phyloP scores from a whole-genome alignment of 306 rosid genomes.

The Acacia acuminata region DNA sequence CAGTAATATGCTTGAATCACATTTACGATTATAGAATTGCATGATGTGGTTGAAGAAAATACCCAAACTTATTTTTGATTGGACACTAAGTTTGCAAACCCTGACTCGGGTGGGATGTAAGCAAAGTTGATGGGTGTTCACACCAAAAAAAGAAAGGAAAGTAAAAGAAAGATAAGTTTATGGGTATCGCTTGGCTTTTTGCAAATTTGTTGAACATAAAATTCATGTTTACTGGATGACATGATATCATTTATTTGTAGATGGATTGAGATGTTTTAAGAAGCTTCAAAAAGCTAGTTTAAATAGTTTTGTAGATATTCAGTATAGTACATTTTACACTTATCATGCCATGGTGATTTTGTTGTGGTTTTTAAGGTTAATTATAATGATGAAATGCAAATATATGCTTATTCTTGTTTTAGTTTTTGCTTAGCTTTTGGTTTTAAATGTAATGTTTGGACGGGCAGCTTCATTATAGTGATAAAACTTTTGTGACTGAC shows the following conservation, averaged over 20 bases:
- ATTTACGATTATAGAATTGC: not conserved
- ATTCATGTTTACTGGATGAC: not conserved
- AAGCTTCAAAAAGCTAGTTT: conserved; percentile 17
- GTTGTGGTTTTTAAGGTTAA: conserved; percentile 1
- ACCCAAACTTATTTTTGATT: conserved; percentile 5
- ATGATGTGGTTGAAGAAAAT: conserved; percentile 17
- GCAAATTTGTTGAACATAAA: conserved; percentile 21
- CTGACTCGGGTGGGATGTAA: not conserved
- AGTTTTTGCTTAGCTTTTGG: conserved; percentile 6
- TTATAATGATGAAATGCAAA: not conserved
- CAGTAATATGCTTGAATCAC: not conserved
- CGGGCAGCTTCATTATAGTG: not conserved
- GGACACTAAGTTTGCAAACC: conserved; percentile 4
- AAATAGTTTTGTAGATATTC: conserved; percentile 5
- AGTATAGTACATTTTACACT: not conserved
- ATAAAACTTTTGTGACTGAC: conserved; percentile 5
- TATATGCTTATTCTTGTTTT: not conserved
- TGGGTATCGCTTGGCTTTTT: not conserved
- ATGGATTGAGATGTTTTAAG: not conserved
- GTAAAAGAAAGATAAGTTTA: not conserved
- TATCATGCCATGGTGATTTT: not conserved
- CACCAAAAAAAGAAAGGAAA: not conserved
- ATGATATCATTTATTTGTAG: conserved; percentile 15
- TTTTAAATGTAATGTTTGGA: conserved; percentile 15
- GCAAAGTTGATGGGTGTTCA: not conserved